Conservation (phyloP, 192 early-diverging fungal species). For the Coemansia javaensis region DNA sequence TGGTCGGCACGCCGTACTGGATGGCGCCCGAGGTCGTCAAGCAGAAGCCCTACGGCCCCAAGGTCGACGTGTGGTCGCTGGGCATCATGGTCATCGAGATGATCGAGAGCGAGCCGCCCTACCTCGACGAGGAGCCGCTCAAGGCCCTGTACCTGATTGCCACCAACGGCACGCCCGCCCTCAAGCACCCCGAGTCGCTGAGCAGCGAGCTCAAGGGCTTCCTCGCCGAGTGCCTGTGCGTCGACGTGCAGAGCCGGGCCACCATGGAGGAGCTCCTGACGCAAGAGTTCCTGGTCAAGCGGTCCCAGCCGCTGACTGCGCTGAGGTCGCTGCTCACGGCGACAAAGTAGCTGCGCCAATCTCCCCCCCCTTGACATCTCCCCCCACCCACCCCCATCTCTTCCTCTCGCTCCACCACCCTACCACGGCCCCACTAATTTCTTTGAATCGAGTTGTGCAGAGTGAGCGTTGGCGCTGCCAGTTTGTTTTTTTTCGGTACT, state of each 20-base stretch:
- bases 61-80: conserved; percentile 87
- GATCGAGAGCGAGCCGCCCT: conserved; percentile 96
- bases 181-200: conserved; percentile 80
- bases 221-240: conserved; percentile 79
- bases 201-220: conserved; percentile 79
- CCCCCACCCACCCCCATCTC: background rate
- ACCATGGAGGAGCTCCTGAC: conserved; percentile 71
- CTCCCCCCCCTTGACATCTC: background rate
- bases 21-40: conserved; percentile 84
- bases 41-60: conserved; percentile 72
- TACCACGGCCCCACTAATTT: too few species aligned
- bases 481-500: too few species aligned
- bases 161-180: conserved; percentile 89
- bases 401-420: conserved; percentile 1
- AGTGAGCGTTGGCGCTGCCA: too few species aligned
- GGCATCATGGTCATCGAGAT: conserved; percentile 98
- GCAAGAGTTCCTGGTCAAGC: conserved; percentile 57
- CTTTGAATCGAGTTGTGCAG: too few species aligned
- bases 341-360: conserved; percentile 9
- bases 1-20: conserved; percentile 90
- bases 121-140: conserved; percentile 90
- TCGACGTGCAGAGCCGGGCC: conserved; percentile 80
- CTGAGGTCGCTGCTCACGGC: conserved; percentile 30
- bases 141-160: conserved; percentile 95
- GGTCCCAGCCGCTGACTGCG: conserved; percentile 27